A percentile compares a stretch with the other conserved stretches of the same genome.
Evolutionary conservation across 2,329 filamentous ascomycete species (phyloP).

Genomic region (Dactylonectria estremocensis): DNA sequence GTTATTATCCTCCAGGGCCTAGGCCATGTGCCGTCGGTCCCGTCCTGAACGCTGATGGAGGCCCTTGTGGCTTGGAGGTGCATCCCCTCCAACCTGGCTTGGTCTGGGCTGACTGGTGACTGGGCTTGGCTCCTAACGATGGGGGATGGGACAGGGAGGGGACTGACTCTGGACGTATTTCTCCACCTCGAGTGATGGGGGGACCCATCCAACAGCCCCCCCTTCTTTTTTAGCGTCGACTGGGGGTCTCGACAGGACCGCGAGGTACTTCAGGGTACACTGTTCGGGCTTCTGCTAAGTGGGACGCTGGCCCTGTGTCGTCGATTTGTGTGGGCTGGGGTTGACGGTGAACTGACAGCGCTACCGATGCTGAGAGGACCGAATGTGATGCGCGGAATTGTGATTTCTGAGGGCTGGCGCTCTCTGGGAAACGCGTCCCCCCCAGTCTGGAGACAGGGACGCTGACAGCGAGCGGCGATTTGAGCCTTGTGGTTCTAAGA

Average conservation of each 20-base stretch:
- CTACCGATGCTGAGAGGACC: conserved; percentile 37
- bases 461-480: conserved; percentile 28
- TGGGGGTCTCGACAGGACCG: conserved; percentile 36
- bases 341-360: conserved; percentile 34
- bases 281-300: conserved; percentile 35
- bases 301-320: conserved; percentile 39
- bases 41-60: conserved; percentile 35
- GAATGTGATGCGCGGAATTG: conserved; percentile 34
- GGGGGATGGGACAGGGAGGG: conserved; percentile 41
- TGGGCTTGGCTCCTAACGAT: conserved; percentile 38
- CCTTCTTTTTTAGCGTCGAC: conserved; percentile 44
- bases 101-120: conserved; percentile 26
- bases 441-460: conserved; percentile 9
- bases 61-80: conserved; percentile 28
- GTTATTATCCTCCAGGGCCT: conserved; percentile 37
- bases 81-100: conserved; percentile 24
- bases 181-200: conserved; percentile 43
- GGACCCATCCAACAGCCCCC: conserved; percentile 35
- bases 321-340: conserved; percentile 35
- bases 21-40: conserved; percentile 45
- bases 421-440: conserved; percentile 20
- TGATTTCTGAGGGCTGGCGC: conserved; percentile 19
- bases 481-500: conserved; percentile 26
- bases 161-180: conserved; percentile 38
- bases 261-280: conserved; percentile 46